Evolutionary conservation across 805 yeast species (phyloP).

Genomic region (Sporopachydermia quercuum): DNA sequence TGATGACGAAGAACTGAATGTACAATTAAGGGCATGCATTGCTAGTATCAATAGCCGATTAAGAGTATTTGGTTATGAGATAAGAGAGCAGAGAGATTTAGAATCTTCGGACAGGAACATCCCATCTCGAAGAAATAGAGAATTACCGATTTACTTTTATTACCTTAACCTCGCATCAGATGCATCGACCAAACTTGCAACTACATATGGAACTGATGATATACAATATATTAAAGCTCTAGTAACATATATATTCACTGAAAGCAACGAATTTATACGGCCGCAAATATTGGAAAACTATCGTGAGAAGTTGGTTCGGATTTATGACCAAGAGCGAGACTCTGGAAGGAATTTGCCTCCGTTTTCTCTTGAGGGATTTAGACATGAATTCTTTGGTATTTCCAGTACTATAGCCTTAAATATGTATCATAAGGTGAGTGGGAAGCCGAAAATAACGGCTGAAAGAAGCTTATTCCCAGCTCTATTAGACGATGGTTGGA

Average conservation of each 20-base stretch:
- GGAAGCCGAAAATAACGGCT: conserved; percentile 22
- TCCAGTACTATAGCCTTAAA: conserved; percentile 21
- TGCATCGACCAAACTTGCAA: background rate
- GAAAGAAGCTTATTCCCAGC: conserved; percentile 19
- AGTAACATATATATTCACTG: background rate
- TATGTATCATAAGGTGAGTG: conserved; percentile 12
- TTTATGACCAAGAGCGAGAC: background rate
- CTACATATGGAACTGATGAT: background rate
- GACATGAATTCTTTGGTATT: background rate
- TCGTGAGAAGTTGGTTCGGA: background rate
- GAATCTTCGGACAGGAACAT: background rate
- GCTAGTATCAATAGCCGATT: background rate
- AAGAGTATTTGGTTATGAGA: background rate
- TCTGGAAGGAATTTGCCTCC: background rate
- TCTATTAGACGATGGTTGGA: conserved; percentile 36
- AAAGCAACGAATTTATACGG: background rate
- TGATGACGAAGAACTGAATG: background rate
- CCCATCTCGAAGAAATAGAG: background rate
- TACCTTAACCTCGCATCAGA: background rate
- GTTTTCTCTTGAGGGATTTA: background rate
- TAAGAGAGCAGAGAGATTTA: background rate
- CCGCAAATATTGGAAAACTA: background rate
- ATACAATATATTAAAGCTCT: background rate
- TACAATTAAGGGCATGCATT: background rate
- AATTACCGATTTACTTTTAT: background rate